phyloP scores from a whole-genome alignment of 345 rosid genomes.

The Rhodomyrtus tomentosa region DNA sequence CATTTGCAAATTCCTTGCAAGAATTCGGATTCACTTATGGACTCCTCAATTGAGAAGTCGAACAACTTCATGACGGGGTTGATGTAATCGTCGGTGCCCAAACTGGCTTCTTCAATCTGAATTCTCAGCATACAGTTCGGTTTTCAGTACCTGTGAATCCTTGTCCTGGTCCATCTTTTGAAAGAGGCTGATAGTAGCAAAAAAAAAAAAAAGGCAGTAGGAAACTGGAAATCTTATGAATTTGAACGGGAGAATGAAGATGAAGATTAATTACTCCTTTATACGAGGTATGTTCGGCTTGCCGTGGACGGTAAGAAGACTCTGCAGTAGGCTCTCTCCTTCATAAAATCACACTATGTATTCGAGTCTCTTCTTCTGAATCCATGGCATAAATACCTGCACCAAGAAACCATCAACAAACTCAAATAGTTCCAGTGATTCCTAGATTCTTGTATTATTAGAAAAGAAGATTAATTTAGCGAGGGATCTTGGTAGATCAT shows the following conservation, averaged over 20 bases:
- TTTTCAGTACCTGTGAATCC: slow-evolving; percentile 8
- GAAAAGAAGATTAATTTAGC: background rate
- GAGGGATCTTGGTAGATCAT: background rate
- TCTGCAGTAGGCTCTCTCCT: slow-evolving; percentile 4
- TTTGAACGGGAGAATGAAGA: background rate
- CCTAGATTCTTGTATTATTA: background rate
- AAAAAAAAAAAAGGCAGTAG: background rate
- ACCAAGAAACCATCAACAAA: background rate
- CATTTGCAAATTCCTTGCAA: slow-evolving; percentile 18
- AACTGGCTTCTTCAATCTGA: slow-evolving; percentile 20
- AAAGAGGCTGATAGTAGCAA: slow-evolving; percentile 18
- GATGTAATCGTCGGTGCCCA: slow-evolving; percentile 6
- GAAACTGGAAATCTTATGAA: background rate
- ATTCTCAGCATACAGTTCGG: slow-evolving; percentile 25
- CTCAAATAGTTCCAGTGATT: background rate
- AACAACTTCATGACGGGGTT: slow-evolving; percentile 20
- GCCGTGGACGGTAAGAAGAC: slow-evolving; percentile 13
- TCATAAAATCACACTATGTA: slow-evolving; percentile 13
- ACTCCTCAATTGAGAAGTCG: slow-evolving; percentile 9
- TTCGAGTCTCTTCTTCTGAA: slow-evolving; percentile 26
- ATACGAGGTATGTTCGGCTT: slow-evolving; percentile 10
- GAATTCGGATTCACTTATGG: slow-evolving; percentile 20
- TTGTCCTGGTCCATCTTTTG: slow-evolving; percentile 18
- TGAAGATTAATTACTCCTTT: slow-evolving; percentile 9
- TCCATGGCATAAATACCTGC: slow-evolving; percentile 42